These are phyloP conservation scores for Pichia scutulata DNA, from an alignment of 805 yeast species.

Conservation along the genomic window DNA sequence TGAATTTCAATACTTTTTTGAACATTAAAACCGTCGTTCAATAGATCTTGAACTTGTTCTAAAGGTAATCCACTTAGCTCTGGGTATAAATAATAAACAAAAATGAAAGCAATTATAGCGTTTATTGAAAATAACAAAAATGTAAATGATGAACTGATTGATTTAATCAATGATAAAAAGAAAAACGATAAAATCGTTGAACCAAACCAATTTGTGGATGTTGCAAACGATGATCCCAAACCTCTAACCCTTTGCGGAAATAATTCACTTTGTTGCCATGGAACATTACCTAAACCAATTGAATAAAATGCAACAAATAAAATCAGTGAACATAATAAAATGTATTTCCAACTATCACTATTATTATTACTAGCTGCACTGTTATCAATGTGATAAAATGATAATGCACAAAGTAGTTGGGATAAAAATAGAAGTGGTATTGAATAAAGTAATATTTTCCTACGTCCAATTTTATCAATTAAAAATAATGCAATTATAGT, in stretches of 20 bases:
- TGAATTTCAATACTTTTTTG: conserved; percentile 31
- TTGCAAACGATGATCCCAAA: conserved; percentile 34
- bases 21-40: conserved; percentile 42
- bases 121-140: conserved; percentile 39
- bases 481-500: conserved; percentile 41
- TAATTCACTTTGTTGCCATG: conserved; percentile 54
- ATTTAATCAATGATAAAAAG: conserved; percentile 45
- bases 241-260: conserved; percentile 50
- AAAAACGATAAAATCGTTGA: conserved; percentile 45
- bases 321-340: conserved; percentile 40
- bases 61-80: conserved; percentile 45
- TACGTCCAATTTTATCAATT: conserved; percentile 45
- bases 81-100: conserved; percentile 41
- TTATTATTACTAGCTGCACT: conserved; percentile 18
- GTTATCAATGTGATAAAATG: conserved; percentile 37
- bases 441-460: conserved; percentile 38
- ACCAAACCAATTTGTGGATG: conserved; percentile 42
- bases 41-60: conserved; percentile 42
- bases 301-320: conserved; percentile 46
- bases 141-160: conserved; percentile 46
- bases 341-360: conserved; percentile 34
- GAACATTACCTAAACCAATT: conserved; percentile 47
- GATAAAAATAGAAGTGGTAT: conserved; percentile 40
- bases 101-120: conserved; percentile 36
- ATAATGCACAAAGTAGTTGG: conserved; percentile 43